Conservation (phyloP, 108 stramenopile species). For the Cyclotella baltica region DNA sequence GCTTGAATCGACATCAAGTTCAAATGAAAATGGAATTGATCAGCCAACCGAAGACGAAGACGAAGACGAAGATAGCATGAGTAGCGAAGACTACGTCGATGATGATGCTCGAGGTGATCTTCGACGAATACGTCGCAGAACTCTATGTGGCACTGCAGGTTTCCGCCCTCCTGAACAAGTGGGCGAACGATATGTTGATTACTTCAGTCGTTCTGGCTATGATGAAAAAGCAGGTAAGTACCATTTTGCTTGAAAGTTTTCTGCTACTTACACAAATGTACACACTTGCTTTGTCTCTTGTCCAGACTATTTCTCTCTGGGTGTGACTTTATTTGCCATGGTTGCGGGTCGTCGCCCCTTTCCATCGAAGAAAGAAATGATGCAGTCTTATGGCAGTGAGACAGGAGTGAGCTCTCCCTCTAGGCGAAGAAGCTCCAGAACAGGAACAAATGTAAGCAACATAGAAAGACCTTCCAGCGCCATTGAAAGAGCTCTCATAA, state of each 20-base stretch:
- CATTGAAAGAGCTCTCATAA: neutral
- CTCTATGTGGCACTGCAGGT: constrained; percentile 47
- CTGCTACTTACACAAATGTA: neutral
- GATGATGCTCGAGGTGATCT: constrained; percentile 9
- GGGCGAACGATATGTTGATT: constrained; percentile 30
- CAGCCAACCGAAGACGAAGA: neutral
- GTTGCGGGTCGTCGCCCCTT: constrained; percentile 40
- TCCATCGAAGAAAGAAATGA: constrained; percentile 37
- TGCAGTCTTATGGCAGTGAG: constrained; percentile 1
- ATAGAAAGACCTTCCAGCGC: constrained; percentile 1
- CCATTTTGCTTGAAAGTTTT: neutral
- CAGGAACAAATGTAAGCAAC: neutral
- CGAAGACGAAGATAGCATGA: neutral
- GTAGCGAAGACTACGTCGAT: constrained; percentile 17
- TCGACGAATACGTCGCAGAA: constrained; percentile 29
- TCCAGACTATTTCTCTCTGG: constrained; percentile 46
- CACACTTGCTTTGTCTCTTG: neutral
- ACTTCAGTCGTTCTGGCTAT: constrained; percentile 32
- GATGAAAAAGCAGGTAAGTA: constrained; percentile 32
- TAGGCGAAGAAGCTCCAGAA: constrained; percentile 15
- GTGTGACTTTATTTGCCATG: constrained; percentile 44
- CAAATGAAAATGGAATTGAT: neutral
- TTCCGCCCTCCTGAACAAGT: constrained; percentile 52
- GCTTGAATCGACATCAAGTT: constrained; percentile 1
- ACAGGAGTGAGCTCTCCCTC: constrained; percentile 16